Evolutionary conservation across 148 eudicot species (phyloP), one percentile per base, ranked within the genome.

Genomic region (Vaccinium vitisidaea): DNA sequence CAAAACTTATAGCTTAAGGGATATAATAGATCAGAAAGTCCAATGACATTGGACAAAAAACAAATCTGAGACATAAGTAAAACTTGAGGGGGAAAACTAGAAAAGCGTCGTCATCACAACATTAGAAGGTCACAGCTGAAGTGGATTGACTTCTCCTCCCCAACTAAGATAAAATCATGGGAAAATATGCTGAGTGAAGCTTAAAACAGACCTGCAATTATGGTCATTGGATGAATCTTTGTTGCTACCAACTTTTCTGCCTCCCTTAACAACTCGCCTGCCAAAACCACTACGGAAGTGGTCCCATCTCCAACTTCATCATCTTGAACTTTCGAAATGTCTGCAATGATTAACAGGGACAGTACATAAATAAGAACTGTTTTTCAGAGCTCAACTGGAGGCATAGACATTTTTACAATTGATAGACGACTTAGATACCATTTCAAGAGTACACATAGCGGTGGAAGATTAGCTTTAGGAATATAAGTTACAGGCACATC

Each of bases 231-330:
- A 87, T 97, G 99, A 86, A 97, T 95, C 90, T 95, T 97, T 87
- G 94, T 87, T 30, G 93, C 97, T 63, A 97, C 88, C 88, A 97
- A 87, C 90, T 97, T 97, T 90, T 97, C 99, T 65, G 99, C 99
- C 91, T 94, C 96, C 91, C 98, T 88, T 84, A 97, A 87, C 84
- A 97, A 96, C 90, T 97, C 99, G 23, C 99, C 99, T 88, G 98
- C 98, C 87, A 97, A 90, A 84, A 97, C 98, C 85, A 94, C 99
- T 70, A 97, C 99, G 4, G 99, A 97, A 81, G 99, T 97, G 61
- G 99, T 97, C 81, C 99, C 99, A 85, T 97, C 99, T 85, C 99
- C 99, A 77, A 97, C 99, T 91, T 95, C 99, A 90, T 97, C 99
- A 88, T 97, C 99, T 90, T 97, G 99, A 23, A 94, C 95, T 84